A percentile compares a stretch with the other conserved stretches of the same genome.
These are phyloP conservation scores for Dittrichia graveolens DNA, from an alignment of 129 eudicot species.

Conservation along the genomic window DNA sequence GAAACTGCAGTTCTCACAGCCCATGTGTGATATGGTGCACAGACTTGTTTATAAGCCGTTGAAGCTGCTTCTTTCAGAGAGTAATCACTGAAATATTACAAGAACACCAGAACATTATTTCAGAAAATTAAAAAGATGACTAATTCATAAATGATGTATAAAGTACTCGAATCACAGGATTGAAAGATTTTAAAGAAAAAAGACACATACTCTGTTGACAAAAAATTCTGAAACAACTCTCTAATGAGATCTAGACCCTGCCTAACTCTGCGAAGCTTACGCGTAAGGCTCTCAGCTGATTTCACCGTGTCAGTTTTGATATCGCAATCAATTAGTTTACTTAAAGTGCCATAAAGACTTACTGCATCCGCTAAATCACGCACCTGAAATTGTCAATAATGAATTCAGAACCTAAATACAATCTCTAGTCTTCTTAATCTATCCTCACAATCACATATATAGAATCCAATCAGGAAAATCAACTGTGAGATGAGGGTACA, in stretches of 20 bases:
- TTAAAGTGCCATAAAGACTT: conserved; percentile 50
- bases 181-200: conserved; percentile 4
- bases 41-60: conserved; percentile 73
- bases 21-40: conserved; percentile 97
- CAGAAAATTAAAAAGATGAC: background rate
- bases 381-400: conserved; percentile 49
- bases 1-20: conserved; percentile 92
- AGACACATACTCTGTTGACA: conserved; percentile 71
- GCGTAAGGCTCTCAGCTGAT: conserved; percentile 86
- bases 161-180: background rate
- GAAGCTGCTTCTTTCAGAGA: conserved; percentile 86
- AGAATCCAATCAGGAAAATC: background rate
- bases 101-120: conserved; percentile 12
- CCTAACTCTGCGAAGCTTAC: conserved; percentile 92
- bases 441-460: background rate
- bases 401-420: conserved; percentile 1
- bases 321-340: conserved; percentile 67
- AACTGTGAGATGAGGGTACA: background rate
- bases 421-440: background rate
- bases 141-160: background rate
- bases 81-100: conserved; percentile 49
- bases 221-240: conserved; percentile 69
- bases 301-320: conserved; percentile 61
- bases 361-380: conserved; percentile 74
- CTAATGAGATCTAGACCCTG: conserved; percentile 94